phyloP scores from a whole-genome alignment of 495 filamentous ascomycete genomes.

The Rostrohypoxylon terebratum region DNA sequence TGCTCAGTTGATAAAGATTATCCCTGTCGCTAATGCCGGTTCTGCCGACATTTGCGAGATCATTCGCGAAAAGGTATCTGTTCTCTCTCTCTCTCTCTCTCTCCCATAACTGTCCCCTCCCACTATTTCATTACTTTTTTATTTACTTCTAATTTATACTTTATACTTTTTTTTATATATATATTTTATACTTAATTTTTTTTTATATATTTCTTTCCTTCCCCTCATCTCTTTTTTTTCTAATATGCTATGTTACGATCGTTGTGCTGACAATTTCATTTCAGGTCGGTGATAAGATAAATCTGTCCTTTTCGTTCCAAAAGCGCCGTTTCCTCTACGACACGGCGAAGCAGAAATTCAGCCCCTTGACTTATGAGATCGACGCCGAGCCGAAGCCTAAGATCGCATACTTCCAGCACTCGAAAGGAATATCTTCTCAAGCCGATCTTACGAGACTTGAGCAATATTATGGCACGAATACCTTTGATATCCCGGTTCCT shows the following conservation, averaged over 20 bases:
- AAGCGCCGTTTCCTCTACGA: constrained; percentile 95
- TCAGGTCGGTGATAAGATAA: constrained; percentile 75
- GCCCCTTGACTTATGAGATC: constrained; percentile 84
- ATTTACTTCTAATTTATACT: too few species aligned
- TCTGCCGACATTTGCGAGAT: constrained; percentile 88
- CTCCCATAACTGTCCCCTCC: background rate
- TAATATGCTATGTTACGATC: background rate
- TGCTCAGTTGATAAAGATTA: constrained; percentile 92
- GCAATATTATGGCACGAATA: constrained; percentile 96
- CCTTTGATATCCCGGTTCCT: constrained; percentile 97
- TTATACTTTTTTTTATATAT: background rate
- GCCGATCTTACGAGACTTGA: constrained; percentile 80
- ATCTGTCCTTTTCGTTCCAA: constrained; percentile 93
- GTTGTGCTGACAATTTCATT: constrained; percentile 23
- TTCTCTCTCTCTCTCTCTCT: background rate
- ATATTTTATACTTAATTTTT: background rate
- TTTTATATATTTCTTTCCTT: background rate
- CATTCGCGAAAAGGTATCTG: constrained; percentile 73
- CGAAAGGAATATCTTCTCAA: constrained; percentile 74
- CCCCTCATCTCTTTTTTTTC: background rate
- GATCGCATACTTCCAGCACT: constrained; percentile 80
- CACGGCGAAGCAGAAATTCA: constrained; percentile 73
- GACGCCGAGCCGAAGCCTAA: constrained; percentile 84
- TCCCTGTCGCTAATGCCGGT: constrained; percentile 90
- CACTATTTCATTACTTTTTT: too few species aligned